Conservation (phyloP, 352 stramenopile genomes). For the Phytophthora ramorum region DNA sequence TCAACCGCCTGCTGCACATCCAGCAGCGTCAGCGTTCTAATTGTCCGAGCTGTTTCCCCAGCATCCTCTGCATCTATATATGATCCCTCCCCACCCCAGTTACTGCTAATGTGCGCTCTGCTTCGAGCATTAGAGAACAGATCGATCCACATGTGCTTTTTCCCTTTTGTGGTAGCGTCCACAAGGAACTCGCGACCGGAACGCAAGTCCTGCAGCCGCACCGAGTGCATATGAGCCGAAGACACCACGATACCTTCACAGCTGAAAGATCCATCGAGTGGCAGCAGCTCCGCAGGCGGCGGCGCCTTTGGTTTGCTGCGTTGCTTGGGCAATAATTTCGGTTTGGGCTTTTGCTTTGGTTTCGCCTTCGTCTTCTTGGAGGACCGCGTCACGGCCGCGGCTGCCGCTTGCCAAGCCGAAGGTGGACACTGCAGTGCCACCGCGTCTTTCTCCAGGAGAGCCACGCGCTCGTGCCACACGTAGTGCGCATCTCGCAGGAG, state of each 20-base stretch:
- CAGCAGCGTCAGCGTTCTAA: constrained; percentile 12
- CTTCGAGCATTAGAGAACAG: constrained; percentile 42
- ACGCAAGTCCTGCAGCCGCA: constrained; percentile 54
- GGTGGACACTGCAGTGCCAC: constrained; percentile 40
- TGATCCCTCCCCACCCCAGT: constrained; percentile 18
- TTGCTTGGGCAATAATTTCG: constrained; percentile 18
- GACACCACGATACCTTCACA: constrained; percentile 71
- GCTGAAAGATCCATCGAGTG: constrained; percentile 47
- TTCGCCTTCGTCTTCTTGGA: constrained; percentile 31
- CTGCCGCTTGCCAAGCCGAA: constrained; percentile 31
- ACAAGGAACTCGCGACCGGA: constrained; percentile 53
- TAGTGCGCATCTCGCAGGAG: constrained; percentile 59
- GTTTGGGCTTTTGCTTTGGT: constrained; percentile 22
- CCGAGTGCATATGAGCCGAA: constrained; percentile 63
- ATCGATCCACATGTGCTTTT: constrained; percentile 68
- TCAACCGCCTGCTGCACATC: constrained; percentile 35
- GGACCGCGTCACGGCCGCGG: not conserved
- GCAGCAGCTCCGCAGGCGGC: constrained; percentile 33
- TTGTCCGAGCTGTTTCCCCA: not conserved
- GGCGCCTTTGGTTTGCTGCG: constrained; percentile 19
- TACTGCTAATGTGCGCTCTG: constrained; percentile 27
- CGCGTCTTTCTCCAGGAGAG: constrained; percentile 43
- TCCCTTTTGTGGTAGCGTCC: constrained; percentile 45
- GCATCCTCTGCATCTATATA: constrained; percentile 3
- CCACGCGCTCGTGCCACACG: constrained; percentile 49